Evolutionary conservation across 345 rosid species (phyloP).

Genomic region (Pseudoturritis turrita): DNA sequence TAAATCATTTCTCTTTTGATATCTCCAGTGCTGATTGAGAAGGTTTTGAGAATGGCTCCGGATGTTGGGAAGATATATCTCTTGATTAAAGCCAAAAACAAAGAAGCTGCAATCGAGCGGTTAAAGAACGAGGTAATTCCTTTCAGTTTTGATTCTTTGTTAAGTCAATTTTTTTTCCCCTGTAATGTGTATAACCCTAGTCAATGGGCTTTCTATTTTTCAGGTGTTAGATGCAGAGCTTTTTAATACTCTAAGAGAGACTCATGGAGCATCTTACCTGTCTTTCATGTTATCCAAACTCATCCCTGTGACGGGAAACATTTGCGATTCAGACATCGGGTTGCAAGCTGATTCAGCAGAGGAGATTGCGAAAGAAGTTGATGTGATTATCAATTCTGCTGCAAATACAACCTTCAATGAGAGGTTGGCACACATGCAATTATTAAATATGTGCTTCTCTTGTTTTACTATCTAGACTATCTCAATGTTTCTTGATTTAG

Average conservation of each 20-base stretch:
- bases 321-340: slow-evolving; percentile 66
- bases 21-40: slow-evolving; percentile 74
- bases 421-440: slow-evolving; percentile 32
- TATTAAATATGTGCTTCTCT: neutral
- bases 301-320: slow-evolving; percentile 74
- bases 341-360: slow-evolving; percentile 57
- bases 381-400: slow-evolving; percentile 71
- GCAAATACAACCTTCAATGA: slow-evolving; percentile 82
- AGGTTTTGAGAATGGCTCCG: slow-evolving; percentile 74
- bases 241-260: slow-evolving; percentile 64
- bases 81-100: slow-evolving; percentile 67
- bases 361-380: slow-evolving; percentile 54
- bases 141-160: neutral
- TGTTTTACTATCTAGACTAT: neutral
- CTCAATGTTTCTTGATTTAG: slow-evolving; percentile 2
- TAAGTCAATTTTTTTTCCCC: neutral
- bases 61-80: slow-evolving; percentile 86
- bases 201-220: neutral
- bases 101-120: slow-evolving; percentile 74
- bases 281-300: slow-evolving; percentile 78
- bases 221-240: slow-evolving; percentile 81
- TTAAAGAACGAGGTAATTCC: slow-evolving; percentile 64
- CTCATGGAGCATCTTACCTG: slow-evolving; percentile 69
- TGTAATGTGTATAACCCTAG: slow-evolving; percentile 6
- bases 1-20: neutral